phyloP scores from a whole-genome alignment of 352 stramenopile genomes.

The Globisporangium orthogonon region DNA sequence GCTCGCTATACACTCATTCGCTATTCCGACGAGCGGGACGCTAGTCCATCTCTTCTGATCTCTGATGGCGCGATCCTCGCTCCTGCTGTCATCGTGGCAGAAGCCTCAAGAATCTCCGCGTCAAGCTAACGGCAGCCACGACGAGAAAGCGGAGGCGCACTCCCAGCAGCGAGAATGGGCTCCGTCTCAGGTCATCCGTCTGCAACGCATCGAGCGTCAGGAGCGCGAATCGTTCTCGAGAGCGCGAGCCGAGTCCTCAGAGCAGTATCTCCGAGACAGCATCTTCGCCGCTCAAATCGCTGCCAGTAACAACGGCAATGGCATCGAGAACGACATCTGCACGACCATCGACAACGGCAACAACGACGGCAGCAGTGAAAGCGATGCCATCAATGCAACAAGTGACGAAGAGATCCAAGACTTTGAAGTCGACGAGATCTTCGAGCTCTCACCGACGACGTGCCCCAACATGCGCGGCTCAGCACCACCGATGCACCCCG shows the following conservation, averaged over 20 bases:
- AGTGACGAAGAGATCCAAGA: slow-evolving; percentile 3
- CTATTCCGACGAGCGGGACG: no score
- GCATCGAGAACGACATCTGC: neutral
- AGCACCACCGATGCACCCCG: neutral
- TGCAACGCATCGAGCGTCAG: slow-evolving; percentile 4
- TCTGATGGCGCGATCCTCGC: no score
- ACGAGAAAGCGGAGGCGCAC: no score
- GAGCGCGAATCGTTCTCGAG: slow-evolving; percentile 1
- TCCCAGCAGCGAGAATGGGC: neutral
- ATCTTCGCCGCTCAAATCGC: neutral
- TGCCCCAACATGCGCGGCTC: slow-evolving; percentile 15
- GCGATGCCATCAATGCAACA: neutral
- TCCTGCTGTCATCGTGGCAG: no score
- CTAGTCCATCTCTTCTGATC: no score
- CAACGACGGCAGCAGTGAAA: slow-evolving; percentile 4
- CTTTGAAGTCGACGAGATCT: slow-evolving; percentile 21
- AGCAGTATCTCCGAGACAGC: neutral
- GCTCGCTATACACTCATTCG: no score
- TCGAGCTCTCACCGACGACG: slow-evolving; percentile 25
- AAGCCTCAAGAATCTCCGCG: no score
- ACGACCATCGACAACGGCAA: neutral
- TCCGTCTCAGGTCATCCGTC: slow-evolving; percentile 1
- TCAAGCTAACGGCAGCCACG: no score
- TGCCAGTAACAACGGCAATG: neutral
- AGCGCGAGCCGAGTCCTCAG: neutral